Conservation (phyloP, 2,329 filamentous ascomycete species). For the Calonectria hawksworthii region DNA sequence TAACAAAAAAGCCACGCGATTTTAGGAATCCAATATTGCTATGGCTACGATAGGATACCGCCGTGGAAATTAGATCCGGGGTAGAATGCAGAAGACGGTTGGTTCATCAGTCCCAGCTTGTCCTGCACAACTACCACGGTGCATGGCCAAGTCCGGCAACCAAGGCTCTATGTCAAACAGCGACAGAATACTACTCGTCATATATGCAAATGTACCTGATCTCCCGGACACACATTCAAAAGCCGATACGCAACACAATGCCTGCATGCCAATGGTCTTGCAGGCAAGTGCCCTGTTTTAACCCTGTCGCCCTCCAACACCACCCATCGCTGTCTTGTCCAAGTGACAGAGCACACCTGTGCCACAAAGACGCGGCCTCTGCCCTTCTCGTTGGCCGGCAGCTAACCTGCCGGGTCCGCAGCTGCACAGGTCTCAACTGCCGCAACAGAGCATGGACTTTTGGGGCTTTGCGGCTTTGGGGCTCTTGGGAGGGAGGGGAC, state of each 20-base stretch:
- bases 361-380: neutral
- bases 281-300: constrained; percentile 13
- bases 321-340: neutral
- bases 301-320: constrained; percentile 1
- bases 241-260: neutral
- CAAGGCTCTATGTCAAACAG: neutral
- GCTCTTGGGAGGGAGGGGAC: neutral
- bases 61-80: neutral
- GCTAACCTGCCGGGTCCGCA: constrained; percentile 14
- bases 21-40: constrained; percentile 8
- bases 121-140: neutral
- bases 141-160: neutral
- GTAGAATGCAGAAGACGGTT: neutral
- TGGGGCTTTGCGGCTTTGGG: neutral
- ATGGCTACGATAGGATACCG: neutral
- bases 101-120: neutral
- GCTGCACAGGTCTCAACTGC: constrained; percentile 12
- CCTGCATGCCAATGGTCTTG: neutral
- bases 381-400: neutral
- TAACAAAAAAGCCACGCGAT: constrained; percentile 11
- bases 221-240: neutral
- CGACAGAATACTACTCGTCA: neutral
- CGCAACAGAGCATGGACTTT: neutral
- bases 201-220: constrained; percentile 20
- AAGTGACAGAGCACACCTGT: constrained; percentile 6